Evolutionary conservation across 441 rosid genomes (phyloP).

Genomic region (Jatropha multifida): DNA sequence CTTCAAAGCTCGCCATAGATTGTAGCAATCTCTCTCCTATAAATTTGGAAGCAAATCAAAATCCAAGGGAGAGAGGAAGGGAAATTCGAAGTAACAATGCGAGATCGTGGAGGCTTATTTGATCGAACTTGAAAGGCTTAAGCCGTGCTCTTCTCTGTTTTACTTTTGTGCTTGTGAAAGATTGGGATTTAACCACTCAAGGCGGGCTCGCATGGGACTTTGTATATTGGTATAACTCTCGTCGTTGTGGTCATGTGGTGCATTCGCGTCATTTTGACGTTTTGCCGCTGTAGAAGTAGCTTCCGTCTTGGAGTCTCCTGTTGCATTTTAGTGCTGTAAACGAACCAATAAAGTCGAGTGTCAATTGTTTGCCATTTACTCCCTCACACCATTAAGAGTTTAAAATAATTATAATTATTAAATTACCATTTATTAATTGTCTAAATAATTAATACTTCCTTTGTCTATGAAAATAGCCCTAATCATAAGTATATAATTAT

Average conservation of each 20-base stretch:
- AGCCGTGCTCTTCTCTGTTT: not conserved
- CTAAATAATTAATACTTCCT: no score
- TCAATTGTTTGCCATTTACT: no score
- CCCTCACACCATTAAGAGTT: no score
- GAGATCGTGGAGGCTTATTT: not conserved
- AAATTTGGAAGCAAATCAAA: slow-evolving; percentile 3
- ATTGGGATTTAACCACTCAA: not conserved
- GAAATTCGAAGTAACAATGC: not conserved
- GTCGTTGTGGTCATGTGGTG: not conserved
- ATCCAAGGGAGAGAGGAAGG: not conserved
- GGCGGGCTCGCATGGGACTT: slow-evolving; percentile 1
- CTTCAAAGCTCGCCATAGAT: slow-evolving; percentile 28
- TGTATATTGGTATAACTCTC: not conserved
- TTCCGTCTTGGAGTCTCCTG: not conserved
- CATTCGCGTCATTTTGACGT: not conserved
- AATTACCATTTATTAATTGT: no score
- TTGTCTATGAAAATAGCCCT: no score
- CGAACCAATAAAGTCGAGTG: no score
- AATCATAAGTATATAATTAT: no score
- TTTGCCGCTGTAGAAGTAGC: slow-evolving; percentile 11
- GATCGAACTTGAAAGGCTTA: slow-evolving; percentile 12
- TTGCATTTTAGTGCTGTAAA: no score
- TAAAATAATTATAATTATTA: no score
- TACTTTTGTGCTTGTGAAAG: not conserved
- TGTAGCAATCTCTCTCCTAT: slow-evolving; percentile 5